Conservation (phyloP, 1,284 basidiomycete genomes). For the Apiotrichum sp. region DNA sequence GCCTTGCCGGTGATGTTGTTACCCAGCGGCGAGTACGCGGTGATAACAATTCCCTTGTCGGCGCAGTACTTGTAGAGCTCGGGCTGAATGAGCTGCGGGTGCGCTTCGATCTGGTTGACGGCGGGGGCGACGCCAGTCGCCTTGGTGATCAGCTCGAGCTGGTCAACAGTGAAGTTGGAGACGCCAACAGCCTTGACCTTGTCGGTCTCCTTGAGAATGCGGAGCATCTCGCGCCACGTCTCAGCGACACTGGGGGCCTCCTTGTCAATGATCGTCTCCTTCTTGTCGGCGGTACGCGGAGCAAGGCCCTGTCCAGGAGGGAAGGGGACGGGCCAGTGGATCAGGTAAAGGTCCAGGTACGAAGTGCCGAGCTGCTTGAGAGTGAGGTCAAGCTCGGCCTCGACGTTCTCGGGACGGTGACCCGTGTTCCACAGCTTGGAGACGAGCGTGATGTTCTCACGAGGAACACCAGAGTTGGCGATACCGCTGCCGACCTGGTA, state of each 20-base stretch:
- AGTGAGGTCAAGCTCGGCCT: slow-evolving; percentile 67
- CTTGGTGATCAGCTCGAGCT: slow-evolving; percentile 63
- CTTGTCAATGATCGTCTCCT: slow-evolving; percentile 22
- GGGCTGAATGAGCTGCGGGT: slow-evolving; percentile 54
- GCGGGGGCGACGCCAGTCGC: slow-evolving; percentile 71
- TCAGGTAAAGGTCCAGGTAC: slow-evolving; percentile 75
- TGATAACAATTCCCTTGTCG: slow-evolving; percentile 67
- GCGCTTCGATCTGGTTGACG: slow-evolving; percentile 77
- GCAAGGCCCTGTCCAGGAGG: slow-evolving; percentile 56
- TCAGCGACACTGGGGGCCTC: slow-evolving; percentile 26
- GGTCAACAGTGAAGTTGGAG: slow-evolving; percentile 68
- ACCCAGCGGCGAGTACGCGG: slow-evolving; percentile 46
- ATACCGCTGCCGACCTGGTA: slow-evolving; percentile 64
- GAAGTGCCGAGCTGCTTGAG: slow-evolving; percentile 62
- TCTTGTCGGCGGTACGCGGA: slow-evolving; percentile 43
- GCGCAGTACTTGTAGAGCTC: slow-evolving; percentile 48
- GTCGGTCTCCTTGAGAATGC: slow-evolving; percentile 36
- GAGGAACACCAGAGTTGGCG: slow-evolving; percentile 66
- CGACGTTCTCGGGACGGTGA: slow-evolving; percentile 52
- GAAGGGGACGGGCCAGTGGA: slow-evolving; percentile 86
- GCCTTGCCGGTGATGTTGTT: slow-evolving; percentile 50
- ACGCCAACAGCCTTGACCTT: slow-evolving; percentile 51
- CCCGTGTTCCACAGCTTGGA: slow-evolving; percentile 53
- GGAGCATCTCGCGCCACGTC: slow-evolving; percentile 44
- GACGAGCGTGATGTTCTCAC: slow-evolving; percentile 77